phyloP scores from a whole-genome alignment of 2,329 filamentous ascomycete genomes.

The Aureobasidium sp. region DNA sequence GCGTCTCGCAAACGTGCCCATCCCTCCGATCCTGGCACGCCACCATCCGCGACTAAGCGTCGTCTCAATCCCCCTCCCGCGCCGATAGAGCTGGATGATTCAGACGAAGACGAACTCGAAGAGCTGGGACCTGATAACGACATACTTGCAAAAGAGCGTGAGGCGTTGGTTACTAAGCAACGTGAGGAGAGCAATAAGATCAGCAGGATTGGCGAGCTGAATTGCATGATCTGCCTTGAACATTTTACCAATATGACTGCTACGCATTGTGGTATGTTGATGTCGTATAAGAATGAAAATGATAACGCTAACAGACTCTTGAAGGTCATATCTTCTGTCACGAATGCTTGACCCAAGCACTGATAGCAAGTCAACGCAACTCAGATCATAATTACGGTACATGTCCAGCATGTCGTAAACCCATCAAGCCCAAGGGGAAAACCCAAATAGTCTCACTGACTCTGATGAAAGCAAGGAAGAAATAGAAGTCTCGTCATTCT shows the following conservation, averaged over 20 bases:
- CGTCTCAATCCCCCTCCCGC: neutral
- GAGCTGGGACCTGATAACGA: constrained; percentile 23
- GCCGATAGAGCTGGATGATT: neutral
- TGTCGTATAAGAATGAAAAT: neutral
- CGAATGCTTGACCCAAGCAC: constrained; percentile 54
- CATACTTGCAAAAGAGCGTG: constrained; percentile 46
- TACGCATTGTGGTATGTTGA: constrained; percentile 51
- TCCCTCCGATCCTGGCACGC: neutral
- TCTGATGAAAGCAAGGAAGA: constrained; percentile 28
- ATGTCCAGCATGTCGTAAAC: constrained; percentile 44
- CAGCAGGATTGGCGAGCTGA: constrained; percentile 37
- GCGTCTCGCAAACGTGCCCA: constrained; percentile 5
- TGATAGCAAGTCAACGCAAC: constrained; percentile 50
- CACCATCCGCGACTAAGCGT: constrained; percentile 3
- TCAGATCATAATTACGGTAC: constrained; percentile 37
- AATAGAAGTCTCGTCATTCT: neutral
- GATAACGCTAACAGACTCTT: constrained; percentile 3
- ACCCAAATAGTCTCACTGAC: constrained; percentile 36
- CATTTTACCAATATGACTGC: constrained; percentile 52
- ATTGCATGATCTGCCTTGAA: constrained; percentile 61
- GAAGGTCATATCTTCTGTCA: constrained; percentile 59
- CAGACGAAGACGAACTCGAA: neutral
- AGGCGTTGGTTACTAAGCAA: constrained; percentile 44
- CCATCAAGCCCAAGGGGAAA: constrained; percentile 32
- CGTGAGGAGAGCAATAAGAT: constrained; percentile 26